Base-by-base conservation (phyloP, 305 asterid genomes). In the Fraxinus sp. region DNA sequence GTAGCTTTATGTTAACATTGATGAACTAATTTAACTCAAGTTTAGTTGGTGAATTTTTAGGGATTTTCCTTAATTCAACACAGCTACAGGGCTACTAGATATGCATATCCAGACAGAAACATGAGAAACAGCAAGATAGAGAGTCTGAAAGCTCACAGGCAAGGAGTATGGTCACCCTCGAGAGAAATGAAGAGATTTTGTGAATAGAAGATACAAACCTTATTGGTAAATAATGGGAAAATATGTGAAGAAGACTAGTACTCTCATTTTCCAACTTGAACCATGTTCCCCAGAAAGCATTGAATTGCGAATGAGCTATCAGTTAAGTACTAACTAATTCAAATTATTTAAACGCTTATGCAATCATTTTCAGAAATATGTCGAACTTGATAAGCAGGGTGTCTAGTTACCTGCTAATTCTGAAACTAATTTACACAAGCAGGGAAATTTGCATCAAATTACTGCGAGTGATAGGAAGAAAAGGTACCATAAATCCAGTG, bases 401-500 rank as follows among this genome's bases (percentile, higher is more conserved):
- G 66, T 55, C 66, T n/a, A 55, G 26, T 55, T n/a, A 55, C 66
- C 66, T 73, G 68, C 26, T 72, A 49, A 77, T 52, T 80, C 62
- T 77, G 77, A 39, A 77, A 80, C 71, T 39, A 83, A 28, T 28
- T 64, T 22, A 28, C 39, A 70, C 49, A 26, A 39, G 30, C 5
- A 4, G 13, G 28, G n/a, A 73, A 77, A 37, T 16, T 59, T 52
- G 24, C 35, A 32, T 64, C 33, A 8, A 75, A 52, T 78, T 74
- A 77, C 66, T 2, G 66, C 8, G 30, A 59, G 32, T 33, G 81
- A 78, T 37, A 77, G 72, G 36, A 83, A 77, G n/a, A 59, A 74
- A 14, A 62, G 24, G 64, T 55, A 55, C 66, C 66, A 55, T 55
- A 55, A 55, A 55, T 78, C 99, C 98, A 46, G 98, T 91, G 89